Conservation (phyloP, 2,329 filamentous ascomycete genomes). For the Hypoxylon sp. region DNA sequence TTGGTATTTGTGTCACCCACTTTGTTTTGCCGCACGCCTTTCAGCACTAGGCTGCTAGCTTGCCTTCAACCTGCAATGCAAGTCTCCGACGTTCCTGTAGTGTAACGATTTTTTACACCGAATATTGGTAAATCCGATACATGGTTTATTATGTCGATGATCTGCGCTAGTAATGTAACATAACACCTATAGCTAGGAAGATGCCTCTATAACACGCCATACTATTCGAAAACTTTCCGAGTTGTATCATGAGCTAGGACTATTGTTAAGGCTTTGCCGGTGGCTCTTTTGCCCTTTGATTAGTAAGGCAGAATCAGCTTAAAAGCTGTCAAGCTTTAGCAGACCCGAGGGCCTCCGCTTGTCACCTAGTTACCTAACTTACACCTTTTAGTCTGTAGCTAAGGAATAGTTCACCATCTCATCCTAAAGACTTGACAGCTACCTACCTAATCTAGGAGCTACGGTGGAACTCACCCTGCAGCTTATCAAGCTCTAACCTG, state of each 20-base stretch:
- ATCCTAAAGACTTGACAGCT: conserved; percentile 11
- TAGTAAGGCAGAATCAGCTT: conserved; percentile 1
- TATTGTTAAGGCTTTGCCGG: neutral
- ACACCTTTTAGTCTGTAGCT: conserved; percentile 14
- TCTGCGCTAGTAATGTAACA: conserved; percentile 20
- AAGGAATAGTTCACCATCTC: conserved; percentile 8
- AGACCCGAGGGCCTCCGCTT: neutral
- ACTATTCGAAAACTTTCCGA: neutral
- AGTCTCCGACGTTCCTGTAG: neutral
- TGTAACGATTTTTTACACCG: conserved; percentile 1
- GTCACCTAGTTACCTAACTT: conserved; percentile 4
- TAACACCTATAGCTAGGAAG: conserved; percentile 3
- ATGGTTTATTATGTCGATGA: conserved; percentile 8
- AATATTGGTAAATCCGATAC: neutral
- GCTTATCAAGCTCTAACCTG: conserved; percentile 15
- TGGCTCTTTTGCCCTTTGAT: neutral
- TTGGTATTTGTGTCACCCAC: neutral
- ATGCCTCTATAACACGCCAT: neutral
- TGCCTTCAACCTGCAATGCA: neutral
- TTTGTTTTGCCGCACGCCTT: neutral
- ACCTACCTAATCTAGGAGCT: conserved; percentile 17
- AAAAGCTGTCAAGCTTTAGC: conserved; percentile 1
- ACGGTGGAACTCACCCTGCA: conserved; percentile 22
- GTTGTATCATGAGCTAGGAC: conserved; percentile 1
- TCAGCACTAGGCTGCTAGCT: neutral